These are phyloP conservation scores for Teunomyces panamensis DNA, from an alignment of 805 yeast species.

Conservation along the genomic window DNA sequence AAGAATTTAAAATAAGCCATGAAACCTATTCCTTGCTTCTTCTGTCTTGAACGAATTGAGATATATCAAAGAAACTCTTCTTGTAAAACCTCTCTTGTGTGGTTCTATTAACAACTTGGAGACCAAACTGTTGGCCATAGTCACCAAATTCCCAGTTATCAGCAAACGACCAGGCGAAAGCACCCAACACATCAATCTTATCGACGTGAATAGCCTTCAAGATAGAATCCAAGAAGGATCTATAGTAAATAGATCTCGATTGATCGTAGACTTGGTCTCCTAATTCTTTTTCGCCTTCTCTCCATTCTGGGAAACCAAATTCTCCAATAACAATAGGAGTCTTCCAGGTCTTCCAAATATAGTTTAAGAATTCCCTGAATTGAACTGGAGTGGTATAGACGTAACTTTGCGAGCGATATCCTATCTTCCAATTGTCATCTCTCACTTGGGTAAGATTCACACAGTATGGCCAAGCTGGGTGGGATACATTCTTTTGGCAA, in stretches of 20 bases:
- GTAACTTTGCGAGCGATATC: constrained; percentile 19
- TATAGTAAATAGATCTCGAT: constrained; percentile 25
- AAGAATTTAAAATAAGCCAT: background rate
- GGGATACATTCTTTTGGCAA: constrained; percentile 18
- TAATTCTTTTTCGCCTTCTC: constrained; percentile 22
- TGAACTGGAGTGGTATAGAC: constrained; percentile 22
- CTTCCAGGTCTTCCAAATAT: constrained; percentile 20
- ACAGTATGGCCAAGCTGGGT: constrained; percentile 25
- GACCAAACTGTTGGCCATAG: constrained; percentile 18
- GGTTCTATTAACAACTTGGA: constrained; percentile 25
- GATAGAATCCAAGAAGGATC: constrained; percentile 23
- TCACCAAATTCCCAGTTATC: constrained; percentile 36
- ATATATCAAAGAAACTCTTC: constrained; percentile 10
- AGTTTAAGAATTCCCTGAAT: constrained; percentile 24
- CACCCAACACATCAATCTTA: constrained; percentile 25
- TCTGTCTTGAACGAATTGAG: constrained; percentile 2
- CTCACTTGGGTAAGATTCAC: constrained; percentile 13
- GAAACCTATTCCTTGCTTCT: constrained; percentile 1
- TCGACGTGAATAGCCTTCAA: constrained; percentile 22
- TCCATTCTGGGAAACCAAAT: constrained; percentile 32
- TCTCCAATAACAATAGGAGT: constrained; percentile 28
- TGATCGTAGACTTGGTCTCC: constrained; percentile 26
- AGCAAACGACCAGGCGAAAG: constrained; percentile 30
- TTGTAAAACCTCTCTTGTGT: constrained; percentile 24
- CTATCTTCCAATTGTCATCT: constrained; percentile 18